Evolutionary conservation across 1,284 basidiomycete genomes (phyloP).

Genomic region (Coniferiporia weirii): DNA sequence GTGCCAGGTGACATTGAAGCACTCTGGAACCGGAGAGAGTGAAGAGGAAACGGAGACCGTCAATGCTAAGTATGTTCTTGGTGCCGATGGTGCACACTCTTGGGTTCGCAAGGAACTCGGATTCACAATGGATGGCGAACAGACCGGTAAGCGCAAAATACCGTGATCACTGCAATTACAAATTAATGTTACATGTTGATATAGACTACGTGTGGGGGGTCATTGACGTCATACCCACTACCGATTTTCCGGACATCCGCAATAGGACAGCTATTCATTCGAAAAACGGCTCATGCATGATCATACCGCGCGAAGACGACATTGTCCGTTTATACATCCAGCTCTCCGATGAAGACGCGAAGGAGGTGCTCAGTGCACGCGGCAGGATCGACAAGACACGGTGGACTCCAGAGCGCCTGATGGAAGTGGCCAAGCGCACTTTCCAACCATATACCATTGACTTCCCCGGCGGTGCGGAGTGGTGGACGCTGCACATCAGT

Average conservation of each 20-base stretch:
- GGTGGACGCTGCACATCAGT: conserved; percentile 78
- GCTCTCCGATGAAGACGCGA: conserved; percentile 30
- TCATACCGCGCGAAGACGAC: conserved; percentile 40
- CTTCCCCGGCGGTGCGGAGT: conserved; percentile 55
- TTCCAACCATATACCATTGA: conserved; percentile 65
- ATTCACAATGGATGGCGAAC: conserved; percentile 74
- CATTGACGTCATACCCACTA: conserved; percentile 62
- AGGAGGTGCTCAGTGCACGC: conserved; percentile 28
- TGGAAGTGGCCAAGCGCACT: conserved; percentile 38
- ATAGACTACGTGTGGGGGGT: conserved; percentile 76
- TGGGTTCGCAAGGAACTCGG: conserved; percentile 69
- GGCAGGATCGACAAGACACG: conserved; percentile 38
- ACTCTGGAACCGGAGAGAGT: conserved; percentile 26
- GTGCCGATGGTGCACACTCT: conserved; percentile 68
- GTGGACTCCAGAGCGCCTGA: conserved; percentile 38
- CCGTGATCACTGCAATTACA: not conserved
- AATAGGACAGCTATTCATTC: conserved; percentile 61
- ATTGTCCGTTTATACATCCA: conserved; percentile 44
- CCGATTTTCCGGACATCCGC: conserved; percentile 80
- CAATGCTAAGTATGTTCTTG: conserved; percentile 49
- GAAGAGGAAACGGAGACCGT: conserved; percentile 38
- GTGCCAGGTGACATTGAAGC: conserved; percentile 31
- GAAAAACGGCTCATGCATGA: conserved; percentile 41
- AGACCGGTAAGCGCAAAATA: no score
- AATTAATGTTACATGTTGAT: not conserved